Percentiles rank a stretch among this genome's conserved stretches.
Evolutionary conservation across 2,329 filamentous ascomycete species (phyloP).

Genomic region (Metarhizium sp.): DNA sequence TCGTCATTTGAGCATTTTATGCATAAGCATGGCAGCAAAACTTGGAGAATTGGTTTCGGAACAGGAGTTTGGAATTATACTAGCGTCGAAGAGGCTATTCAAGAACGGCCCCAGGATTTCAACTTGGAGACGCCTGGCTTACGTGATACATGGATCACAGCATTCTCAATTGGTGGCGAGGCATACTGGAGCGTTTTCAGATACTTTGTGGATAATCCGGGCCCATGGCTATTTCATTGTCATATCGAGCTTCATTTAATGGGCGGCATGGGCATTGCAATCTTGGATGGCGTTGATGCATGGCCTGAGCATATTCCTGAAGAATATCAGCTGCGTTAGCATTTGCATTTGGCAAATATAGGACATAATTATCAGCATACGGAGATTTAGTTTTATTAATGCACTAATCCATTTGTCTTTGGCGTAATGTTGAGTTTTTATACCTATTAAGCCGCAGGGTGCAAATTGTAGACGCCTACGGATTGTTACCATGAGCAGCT

Average conservation of each 20-base stretch:
- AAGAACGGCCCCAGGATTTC: slow-evolving; percentile 26
- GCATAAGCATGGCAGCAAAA: slow-evolving; percentile 39
- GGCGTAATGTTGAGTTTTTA: too few species aligned
- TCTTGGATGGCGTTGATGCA: slow-evolving; percentile 35
- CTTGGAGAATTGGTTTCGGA: slow-evolving; percentile 30
- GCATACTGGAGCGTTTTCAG: slow-evolving; percentile 30
- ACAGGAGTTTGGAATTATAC: slow-evolving; percentile 29
- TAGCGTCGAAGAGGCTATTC: slow-evolving; percentile 28
- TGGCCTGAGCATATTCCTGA: background rate
- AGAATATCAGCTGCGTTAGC: background rate
- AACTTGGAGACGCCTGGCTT: slow-evolving; percentile 33
- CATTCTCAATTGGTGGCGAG: background rate
- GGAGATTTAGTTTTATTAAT: too few species aligned
- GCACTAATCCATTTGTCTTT: too few species aligned
- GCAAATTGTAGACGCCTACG: too few species aligned
- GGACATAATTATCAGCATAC: too few species aligned
- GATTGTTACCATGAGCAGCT: too few species aligned
- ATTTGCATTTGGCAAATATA: background rate
- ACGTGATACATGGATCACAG: slow-evolving; percentile 23
- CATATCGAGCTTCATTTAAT: slow-evolving; percentile 37
- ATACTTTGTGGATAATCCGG: slow-evolving; percentile 35
- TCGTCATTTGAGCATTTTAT: slow-evolving; percentile 15
- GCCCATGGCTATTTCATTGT: slow-evolving; percentile 38
- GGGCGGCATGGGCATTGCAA: slow-evolving; percentile 36
- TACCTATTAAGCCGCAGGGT: too few species aligned